Percentiles rank a stretch among this genome's conserved stretches.
Conservation (phyloP, 2,329 filamentous ascomycete genomes). For the Dryadomyces quercus-mongolicae region DNA sequence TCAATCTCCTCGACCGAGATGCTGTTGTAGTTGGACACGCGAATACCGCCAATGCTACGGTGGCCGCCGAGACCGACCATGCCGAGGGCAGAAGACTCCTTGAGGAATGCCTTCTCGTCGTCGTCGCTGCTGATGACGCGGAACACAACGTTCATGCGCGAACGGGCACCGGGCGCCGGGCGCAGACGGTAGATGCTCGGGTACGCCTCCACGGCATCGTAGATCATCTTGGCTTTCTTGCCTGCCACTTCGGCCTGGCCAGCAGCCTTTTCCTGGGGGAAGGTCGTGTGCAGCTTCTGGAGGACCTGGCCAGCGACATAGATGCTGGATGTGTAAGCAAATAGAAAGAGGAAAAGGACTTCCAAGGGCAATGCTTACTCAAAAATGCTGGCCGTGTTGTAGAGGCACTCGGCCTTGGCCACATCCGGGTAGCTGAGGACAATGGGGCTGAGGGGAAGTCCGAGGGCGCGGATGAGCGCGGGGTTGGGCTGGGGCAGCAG, state of each 20-base stretch:
- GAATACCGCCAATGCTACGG: conserved; percentile 68
- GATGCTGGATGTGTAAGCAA: conserved; percentile 38
- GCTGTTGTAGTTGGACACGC: conserved; percentile 83
- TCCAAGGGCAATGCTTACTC: conserved; percentile 49
- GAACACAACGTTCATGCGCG: conserved; percentile 95
- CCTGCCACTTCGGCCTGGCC: conserved; percentile 65
- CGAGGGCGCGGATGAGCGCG: conserved; percentile 58
- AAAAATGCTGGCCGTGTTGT: conserved; percentile 93
- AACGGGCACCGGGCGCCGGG: conserved; percentile 62
- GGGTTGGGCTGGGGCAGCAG: conserved; percentile 64
- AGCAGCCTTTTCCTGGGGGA: conserved; percentile 51
- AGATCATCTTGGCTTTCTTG: conserved; percentile 66
- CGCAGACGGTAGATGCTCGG: conserved; percentile 65
- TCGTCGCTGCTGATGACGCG: conserved; percentile 54
- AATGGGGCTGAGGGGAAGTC: conserved; percentile 65
- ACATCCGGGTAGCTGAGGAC: conserved; percentile 75
- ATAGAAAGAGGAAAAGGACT: background rate
- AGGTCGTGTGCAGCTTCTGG: conserved; percentile 55
- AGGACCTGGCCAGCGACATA: conserved; percentile 87
- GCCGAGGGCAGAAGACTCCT: conserved; percentile 53
- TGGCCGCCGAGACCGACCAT: conserved; percentile 82
- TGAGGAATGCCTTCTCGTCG: conserved; percentile 65
- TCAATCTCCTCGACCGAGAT: conserved; percentile 55
- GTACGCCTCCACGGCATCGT: conserved; percentile 62
- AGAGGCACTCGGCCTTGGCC: conserved; percentile 86